Evolutionary conservation across 2,329 filamentous ascomycete species (phyloP), one percentile per base, ranked within the genome.

Genomic region (Pyrenophora seminiperda): DNA sequence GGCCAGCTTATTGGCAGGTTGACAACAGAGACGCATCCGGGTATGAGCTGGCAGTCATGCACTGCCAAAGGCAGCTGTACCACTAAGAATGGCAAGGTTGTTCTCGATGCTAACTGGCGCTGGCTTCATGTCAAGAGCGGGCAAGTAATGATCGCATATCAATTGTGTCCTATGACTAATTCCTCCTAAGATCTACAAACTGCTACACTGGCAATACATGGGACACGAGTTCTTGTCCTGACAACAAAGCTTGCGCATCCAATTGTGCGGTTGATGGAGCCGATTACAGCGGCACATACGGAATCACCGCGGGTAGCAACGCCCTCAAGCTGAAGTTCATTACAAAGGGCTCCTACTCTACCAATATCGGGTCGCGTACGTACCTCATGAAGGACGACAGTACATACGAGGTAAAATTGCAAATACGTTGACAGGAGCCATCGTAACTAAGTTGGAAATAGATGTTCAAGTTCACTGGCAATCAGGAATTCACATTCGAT

Each of bases 281-380:
- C 17, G 72, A 75, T 47, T 75, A 75, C 52, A 46, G 52, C 18
- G 58, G 57, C n/a, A 60, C 45, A 13, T 75, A 75, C 34, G 73
- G 83, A 48, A 78, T 83, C 56, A 79, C 76, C 13, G 74, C 81
- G 29, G 77, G 73, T 58, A 79, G 79, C 51, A 76, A 75, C 59
- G 68, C 76, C 41, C 73, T 85, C 54, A 80, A 73, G 56, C 74
- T 85, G 55, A 79, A 79, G 63, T 83, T 84, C 56, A 77, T 84
- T 46, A 83, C 80, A 37, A 74, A 79, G 56, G 73, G 75, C 54
- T 54, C 65, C 10, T 76, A 76, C 58, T 71, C 63, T 7, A 72
- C 66, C 19, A 75, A 75, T 50, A 64, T 75, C 24, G 71, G 72
- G 1, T 70, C 68, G 5, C 68, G 73, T 17, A 64, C 67, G 7